Evolutionary conservation across 2,329 filamentous ascomycete genomes (phyloP), one percentile per base, ranked within the genome.

Genomic region (Chaetomium globosum): DNA sequence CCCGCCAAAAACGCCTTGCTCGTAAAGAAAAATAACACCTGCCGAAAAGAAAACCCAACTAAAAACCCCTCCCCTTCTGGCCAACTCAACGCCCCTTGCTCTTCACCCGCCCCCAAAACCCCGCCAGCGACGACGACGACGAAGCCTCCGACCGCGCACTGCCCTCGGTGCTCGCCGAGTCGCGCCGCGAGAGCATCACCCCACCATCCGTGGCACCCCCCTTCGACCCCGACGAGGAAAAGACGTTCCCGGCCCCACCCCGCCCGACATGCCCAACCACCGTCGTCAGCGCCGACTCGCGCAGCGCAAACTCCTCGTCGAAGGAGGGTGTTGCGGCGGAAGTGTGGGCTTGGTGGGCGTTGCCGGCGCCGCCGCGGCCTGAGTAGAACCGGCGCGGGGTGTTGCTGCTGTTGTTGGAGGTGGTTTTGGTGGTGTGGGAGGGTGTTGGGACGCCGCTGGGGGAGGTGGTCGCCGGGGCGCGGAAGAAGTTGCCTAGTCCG

Each of bases 291-390:
- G 73, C 82, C 81, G 62, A 82, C 71, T 81, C 80, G 72, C 85
- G 82, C 68, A 82, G 81, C 71, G 81, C 77, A 71, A 86, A 84
- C 75, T 89, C 87, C 78, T 89, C 87, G 75, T 89, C 87, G 77
- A 91, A 91, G 66, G 82, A 84, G 74, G 85, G 36, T 79, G 62
- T 10, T 3, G 33, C 33, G 33, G 8, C 9, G 33, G 8, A 3
- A 10, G 33, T 10, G 77, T 75, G 61, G 81, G 75, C 73, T 75
- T 82, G 82, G 75, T 82, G 82, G 68, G 86, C 82, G 78, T 90
- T 90, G 73, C 88, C 88, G 2, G 87, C 87, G 65, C 88, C 87
- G 70, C 88, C 88, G 65, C 88, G 86, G 71, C 88, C 88, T 12
- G 83, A 83, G 78, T 87, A 84, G 81, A 89, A 89, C 78, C 83